Evolutionary conservation across 2,329 filamentous ascomycete genomes (phyloP), one percentile per base, ranked within the genome.

Genomic region (Metarhizium anisopliae): DNA sequence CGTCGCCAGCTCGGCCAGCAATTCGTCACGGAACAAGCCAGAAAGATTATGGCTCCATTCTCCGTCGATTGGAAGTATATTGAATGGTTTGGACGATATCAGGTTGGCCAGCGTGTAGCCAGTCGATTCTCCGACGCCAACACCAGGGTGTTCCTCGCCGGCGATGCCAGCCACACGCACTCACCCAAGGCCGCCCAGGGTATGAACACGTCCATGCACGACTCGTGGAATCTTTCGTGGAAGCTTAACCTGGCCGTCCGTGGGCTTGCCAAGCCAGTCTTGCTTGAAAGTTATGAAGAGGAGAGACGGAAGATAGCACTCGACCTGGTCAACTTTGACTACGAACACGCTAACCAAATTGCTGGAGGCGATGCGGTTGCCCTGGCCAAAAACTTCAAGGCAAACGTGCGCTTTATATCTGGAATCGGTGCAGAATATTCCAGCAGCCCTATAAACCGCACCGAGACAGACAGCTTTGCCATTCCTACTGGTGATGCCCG

Each of bases 31-130:
- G 76, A 80, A 61, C 79, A 83, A 50, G 85, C 84, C 6, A 77
- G 75, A 62, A 76, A 80, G 61, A 84, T 85, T 56, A 78, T 85
- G 72, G 74, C 75, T 5, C 82, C 82, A 2, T 85, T 80, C 63
- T 70, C 68, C 53, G 70, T 84, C 47, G 72, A 78, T 51, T 85
- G 82, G 81, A 78, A 76, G 61, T 79, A 79, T 53, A 74, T 83
- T 52, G 74, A 85, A 69, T 90, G 86, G 85, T 90, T 89, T 72
- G 86, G 85, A 50, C 82, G 84, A 47, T 90, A 89, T 66, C 79
- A 84, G 61, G 84, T 89, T 56, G 83, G 85, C 11, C 85, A 89
- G 71, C 81, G 87, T 18, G 79, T 90, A 25, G 87, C 87, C 2
- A 82, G 82, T 60, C 78, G 81, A 50, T 91, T 90, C 71, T 80